Evolutionary conservation across 352 stramenopile species (phyloP).

Genomic region (Phytophthora tentaculata): DNA sequence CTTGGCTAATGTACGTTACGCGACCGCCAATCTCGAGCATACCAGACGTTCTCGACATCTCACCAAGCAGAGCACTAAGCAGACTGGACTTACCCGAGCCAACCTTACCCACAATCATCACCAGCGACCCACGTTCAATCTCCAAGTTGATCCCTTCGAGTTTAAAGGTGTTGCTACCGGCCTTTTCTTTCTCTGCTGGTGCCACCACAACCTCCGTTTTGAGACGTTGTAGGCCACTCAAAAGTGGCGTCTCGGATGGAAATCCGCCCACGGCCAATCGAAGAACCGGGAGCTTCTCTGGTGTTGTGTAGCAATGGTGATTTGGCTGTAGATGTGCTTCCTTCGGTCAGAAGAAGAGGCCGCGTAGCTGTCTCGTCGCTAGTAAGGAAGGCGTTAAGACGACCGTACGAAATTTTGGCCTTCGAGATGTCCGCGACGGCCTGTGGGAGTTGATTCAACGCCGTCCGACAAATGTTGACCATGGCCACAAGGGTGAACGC

Average conservation of each 20-base stretch:
- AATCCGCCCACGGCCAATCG: slow-evolving; percentile 20
- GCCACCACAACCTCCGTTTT: slow-evolving; percentile 3
- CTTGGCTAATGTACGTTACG: slow-evolving; percentile 86
- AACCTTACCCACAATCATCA: slow-evolving; percentile 61
- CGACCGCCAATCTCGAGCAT: slow-evolving; percentile 32
- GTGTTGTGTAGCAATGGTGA: not conserved
- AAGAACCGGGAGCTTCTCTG: not conserved
- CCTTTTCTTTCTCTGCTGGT: not conserved
- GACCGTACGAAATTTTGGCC: slow-evolving; percentile 33
- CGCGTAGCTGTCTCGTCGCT: slow-evolving; percentile 18
- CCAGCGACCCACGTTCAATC: slow-evolving; percentile 56
- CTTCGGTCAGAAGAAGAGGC: not conserved
- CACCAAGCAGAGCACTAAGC: slow-evolving; percentile 51
- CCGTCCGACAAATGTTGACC: slow-evolving; percentile 36
- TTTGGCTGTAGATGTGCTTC: not conserved
- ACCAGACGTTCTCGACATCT: slow-evolving; percentile 42
- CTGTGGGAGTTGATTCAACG: slow-evolving; percentile 28
- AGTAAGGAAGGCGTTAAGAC: slow-evolving; percentile 30
- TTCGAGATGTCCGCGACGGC: slow-evolving; percentile 30
- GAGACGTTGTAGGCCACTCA: slow-evolving; percentile 29
- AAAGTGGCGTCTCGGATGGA: slow-evolving; percentile 29
- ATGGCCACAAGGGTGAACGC: slow-evolving; percentile 42
- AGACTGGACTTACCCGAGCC: slow-evolving; percentile 61
- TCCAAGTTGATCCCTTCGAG: slow-evolving; percentile 55
- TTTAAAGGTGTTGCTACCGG: slow-evolving; percentile 20